Evolutionary conservation across 306 rosid species (phyloP).

Genomic region (Heteromeles arbutifolia): DNA sequence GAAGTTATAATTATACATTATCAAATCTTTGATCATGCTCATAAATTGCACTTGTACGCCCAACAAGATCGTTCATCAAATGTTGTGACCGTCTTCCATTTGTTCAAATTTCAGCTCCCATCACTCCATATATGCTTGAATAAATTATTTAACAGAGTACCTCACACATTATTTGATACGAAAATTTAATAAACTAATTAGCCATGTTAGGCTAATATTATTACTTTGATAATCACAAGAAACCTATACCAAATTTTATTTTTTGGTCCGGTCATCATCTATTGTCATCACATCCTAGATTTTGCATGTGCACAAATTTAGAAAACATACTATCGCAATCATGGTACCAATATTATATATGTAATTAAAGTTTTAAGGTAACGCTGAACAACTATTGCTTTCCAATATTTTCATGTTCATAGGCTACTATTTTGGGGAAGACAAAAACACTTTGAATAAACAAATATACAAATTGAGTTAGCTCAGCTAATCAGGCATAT

Average conservation of each 20-base stretch:
- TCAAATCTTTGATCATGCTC: too few species aligned
- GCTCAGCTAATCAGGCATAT: not conserved
- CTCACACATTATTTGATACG: not conserved
- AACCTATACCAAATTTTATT: not conserved
- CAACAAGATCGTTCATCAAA: too few species aligned
- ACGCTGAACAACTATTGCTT: not conserved
- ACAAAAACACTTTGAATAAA: not conserved
- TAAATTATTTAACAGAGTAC: too few species aligned
- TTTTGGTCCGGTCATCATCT: not conserved
- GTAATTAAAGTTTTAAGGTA: not conserved
- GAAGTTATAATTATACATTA: not conserved
- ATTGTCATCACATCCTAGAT: not conserved
- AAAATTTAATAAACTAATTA: too few species aligned
- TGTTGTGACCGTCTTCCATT: too few species aligned
- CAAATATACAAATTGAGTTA: not conserved
- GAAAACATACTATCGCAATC: not conserved
- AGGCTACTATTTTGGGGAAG: not conserved
- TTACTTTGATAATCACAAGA: too few species aligned
- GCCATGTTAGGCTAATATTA: not conserved
- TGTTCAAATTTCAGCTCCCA: too few species aligned
- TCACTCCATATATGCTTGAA: too few species aligned
- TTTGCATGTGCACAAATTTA: not conserved
- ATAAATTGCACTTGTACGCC: too few species aligned
- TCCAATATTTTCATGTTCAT: not conserved
- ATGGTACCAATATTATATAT: not conserved